Evolutionary conservation across 768 basidiomycete species (phyloP).

Genomic region (Candolleomyces aberdarensis): DNA sequence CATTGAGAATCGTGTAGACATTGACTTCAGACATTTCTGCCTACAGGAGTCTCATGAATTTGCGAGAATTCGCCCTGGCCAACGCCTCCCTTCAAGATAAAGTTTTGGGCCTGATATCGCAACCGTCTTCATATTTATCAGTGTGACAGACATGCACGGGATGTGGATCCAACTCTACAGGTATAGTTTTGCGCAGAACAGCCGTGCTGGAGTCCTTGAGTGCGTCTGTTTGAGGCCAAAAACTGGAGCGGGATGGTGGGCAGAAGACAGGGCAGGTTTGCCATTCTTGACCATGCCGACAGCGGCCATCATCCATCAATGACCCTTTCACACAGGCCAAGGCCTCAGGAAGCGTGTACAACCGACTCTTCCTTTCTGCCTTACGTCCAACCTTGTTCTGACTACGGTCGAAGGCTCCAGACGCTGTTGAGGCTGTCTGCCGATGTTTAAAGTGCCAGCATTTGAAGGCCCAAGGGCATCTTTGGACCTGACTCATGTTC

Average conservation of each 20-base stretch:
- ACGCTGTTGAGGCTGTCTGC: neutral
- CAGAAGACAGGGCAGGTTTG: too few species aligned
- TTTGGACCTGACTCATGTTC: constrained; percentile 64
- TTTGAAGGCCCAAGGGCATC: constrained; percentile 40
- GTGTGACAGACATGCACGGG: too few species aligned
- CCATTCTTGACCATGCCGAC: too few species aligned
- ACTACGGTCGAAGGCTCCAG: neutral
- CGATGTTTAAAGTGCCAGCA: constrained; percentile 6
- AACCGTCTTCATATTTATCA: too few species aligned
- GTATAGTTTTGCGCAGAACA: too few species aligned
- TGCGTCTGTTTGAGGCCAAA: neutral
- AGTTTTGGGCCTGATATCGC: too few species aligned
- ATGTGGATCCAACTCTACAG: too few species aligned
- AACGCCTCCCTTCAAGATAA: too few species aligned
- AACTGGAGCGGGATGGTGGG: neutral
- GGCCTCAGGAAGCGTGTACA: too few species aligned
- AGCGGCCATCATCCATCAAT: neutral
- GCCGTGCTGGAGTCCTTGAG: too few species aligned
- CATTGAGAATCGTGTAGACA: constrained; percentile 50
- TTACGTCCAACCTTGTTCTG: neutral
- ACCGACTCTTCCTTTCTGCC: neutral
- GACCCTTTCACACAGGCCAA: neutral
- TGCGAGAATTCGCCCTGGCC: too few species aligned
- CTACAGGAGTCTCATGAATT: too few species aligned
- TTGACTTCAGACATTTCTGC: constrained; percentile 7